Conservation (phyloP, 139 green algal genomes). For the Spirogloea muscicola region DNA sequence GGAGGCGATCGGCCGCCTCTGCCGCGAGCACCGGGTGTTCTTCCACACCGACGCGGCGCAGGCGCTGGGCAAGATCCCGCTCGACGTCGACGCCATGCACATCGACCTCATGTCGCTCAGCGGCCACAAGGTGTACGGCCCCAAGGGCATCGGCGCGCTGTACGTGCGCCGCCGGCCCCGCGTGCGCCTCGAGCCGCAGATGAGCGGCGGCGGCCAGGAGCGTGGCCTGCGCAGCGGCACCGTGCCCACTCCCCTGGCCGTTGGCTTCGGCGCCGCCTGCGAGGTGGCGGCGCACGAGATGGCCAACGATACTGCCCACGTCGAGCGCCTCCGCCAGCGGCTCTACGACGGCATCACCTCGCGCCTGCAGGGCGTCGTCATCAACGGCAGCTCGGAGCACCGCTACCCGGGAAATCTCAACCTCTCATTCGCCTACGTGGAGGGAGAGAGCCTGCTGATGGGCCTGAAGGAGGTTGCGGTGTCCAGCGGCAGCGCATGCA, state of each 20-base stretch:
- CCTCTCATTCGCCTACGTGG: slow-evolving; percentile 93
- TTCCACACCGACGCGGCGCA: slow-evolving; percentile 80
- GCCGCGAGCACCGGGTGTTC: slow-evolving; percentile 70
- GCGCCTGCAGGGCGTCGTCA: slow-evolving; percentile 63
- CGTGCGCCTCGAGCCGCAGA: slow-evolving; percentile 87
- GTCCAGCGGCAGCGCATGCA: slow-evolving; percentile 84
- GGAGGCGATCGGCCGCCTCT: slow-evolving; percentile 80
- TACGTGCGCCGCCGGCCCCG: slow-evolving; percentile 89
- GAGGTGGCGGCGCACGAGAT: slow-evolving; percentile 59
- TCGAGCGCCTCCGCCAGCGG: slow-evolving; percentile 65
- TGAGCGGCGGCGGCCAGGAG: slow-evolving; percentile 83
- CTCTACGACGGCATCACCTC: slow-evolving; percentile 76
- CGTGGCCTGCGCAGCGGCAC: slow-evolving; percentile 80
- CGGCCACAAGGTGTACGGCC: slow-evolving; percentile 96
- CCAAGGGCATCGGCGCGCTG: slow-evolving; percentile 91
- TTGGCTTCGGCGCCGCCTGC: slow-evolving; percentile 84
- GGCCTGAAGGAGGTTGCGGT: slow-evolving; percentile 89
- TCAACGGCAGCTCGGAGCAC: slow-evolving; percentile 72
- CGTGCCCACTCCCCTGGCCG: slow-evolving; percentile 74
- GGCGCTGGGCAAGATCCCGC: slow-evolving; percentile 87
- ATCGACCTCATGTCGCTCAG: slow-evolving; percentile 89
- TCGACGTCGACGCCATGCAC: slow-evolving; percentile 81
- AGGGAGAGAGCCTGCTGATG: slow-evolving; percentile 88
- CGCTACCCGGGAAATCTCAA: slow-evolving; percentile 88
- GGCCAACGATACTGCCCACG: slow-evolving; percentile 61